These are phyloP conservation scores for Paramyrothecium sp. DNA, from an alignment of 2,329 filamentous ascomycete genomes.

Conservation along the genomic window DNA sequence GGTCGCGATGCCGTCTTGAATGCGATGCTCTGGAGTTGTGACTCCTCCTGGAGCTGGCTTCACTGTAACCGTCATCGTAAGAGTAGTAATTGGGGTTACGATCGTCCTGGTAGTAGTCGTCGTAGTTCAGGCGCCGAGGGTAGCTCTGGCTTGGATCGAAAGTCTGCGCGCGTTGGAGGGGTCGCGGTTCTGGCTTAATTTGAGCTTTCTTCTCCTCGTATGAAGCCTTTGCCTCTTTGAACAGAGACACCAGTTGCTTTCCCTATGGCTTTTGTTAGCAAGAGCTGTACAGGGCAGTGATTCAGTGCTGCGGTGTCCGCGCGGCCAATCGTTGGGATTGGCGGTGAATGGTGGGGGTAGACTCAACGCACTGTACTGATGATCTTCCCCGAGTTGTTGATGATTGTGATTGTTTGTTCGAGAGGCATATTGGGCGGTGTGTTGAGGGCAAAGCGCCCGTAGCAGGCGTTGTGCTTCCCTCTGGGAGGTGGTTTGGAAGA, in stretches of 20 bases:
- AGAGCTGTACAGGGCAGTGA: not conserved
- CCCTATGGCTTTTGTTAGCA: conserved; percentile 51
- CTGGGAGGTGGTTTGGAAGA: not conserved
- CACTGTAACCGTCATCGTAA: conserved; percentile 27
- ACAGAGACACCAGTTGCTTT: conserved; percentile 85
- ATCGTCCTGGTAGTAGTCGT: conserved; percentile 30
- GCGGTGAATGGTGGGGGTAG: not conserved
- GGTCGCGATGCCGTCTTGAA: conserved; percentile 27
- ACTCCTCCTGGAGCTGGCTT: conserved; percentile 41
- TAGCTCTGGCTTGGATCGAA: conserved; percentile 34
- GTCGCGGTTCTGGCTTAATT: conserved; percentile 61
- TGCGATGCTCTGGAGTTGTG: conserved; percentile 34
- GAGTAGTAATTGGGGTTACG: conserved; percentile 32
- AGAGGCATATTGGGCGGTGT: conserved; percentile 36
- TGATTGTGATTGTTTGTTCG: conserved; percentile 78
- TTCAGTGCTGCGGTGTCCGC: not conserved
- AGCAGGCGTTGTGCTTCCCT: not conserved
- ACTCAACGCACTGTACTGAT: conserved; percentile 72
- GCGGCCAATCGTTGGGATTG: not conserved
- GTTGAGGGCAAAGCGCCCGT: not conserved
- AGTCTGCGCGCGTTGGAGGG: conserved; percentile 61
- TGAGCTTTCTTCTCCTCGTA: conserved; percentile 88
- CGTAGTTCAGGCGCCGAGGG: conserved; percentile 23
- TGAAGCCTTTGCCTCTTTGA: conserved; percentile 86
- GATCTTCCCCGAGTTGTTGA: conserved; percentile 88